phyloP scores from a whole-genome alignment of 495 filamentous ascomycete genomes.

The Lophiotrema nucula region DNA sequence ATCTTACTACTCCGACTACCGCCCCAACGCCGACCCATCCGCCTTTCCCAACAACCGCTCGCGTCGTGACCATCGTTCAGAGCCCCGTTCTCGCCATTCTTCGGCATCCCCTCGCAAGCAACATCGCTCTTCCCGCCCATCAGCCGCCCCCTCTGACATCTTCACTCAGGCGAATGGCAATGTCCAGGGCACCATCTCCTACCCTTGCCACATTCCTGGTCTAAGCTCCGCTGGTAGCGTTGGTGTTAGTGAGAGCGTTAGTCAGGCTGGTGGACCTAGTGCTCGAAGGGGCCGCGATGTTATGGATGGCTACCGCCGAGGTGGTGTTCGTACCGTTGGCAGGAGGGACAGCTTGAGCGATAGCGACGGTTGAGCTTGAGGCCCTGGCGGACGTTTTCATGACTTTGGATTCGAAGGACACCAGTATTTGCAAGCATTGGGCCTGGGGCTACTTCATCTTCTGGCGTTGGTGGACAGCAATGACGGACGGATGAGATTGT shows the following conservation, averaged over 20 bases:
- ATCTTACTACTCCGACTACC: slow-evolving; percentile 40
- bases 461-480: not conserved
- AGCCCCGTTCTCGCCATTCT: slow-evolving; percentile 15
- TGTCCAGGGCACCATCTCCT: slow-evolving; percentile 73
- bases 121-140: slow-evolving; percentile 22
- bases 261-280: slow-evolving; percentile 33
- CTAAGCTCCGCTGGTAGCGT: slow-evolving; percentile 53
- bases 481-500: not conserved
- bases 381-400: not conserved
- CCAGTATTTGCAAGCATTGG: not conserved
- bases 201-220: slow-evolving; percentile 76
- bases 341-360: slow-evolving; percentile 56
- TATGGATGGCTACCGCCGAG: slow-evolving; percentile 49
- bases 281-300: slow-evolving; percentile 30
- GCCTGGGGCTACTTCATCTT: not conserved
- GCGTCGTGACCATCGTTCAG: slow-evolving; percentile 11
- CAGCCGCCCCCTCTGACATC: slow-evolving; percentile 35
- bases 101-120: slow-evolving; percentile 32
- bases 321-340: slow-evolving; percentile 43
- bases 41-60: not conserved
- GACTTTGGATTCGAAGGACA: not conserved
- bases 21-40: slow-evolving; percentile 30
- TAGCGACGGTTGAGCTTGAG: slow-evolving; percentile 42
- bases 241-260: slow-evolving; percentile 43
- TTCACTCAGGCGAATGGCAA: slow-evolving; percentile 49